Evolutionary conservation across 2,329 filamentous ascomycete species (phyloP), one percentile per base, ranked within the genome.

Genomic region (Colletotrichum somersetense): DNA sequence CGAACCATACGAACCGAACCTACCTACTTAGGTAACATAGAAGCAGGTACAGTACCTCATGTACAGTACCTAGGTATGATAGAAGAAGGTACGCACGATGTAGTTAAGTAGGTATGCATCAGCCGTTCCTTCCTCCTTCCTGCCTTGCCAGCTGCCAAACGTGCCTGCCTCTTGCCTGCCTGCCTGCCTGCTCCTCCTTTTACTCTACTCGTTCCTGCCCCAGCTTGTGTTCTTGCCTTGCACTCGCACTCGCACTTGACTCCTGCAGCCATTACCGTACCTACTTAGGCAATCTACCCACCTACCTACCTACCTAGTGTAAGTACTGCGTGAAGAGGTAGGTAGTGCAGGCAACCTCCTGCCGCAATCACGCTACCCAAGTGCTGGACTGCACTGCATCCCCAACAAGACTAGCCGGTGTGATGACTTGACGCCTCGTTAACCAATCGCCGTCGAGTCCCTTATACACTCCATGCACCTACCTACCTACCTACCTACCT

Each of bases 371-470:
- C 50, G 20, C 62, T 11, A 40, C 38, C 6, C 38, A 12, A 40
- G 10, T 10, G 10, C 35, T 10, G 7, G 8, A 38, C 38, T 12
- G 12, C 12, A 3, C 12, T 42, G 20, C 23, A 40, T 40, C 26
- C 64, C 56, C 3, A 35, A 56, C 61, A 3, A 40, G 66, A 65
- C 46, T 72, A 69, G 69, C 50, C 44, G 7, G 53, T 72, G 69
- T 72, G 69, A 72, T 69, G 52, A 50, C 52, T 38, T 20, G 52
- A 35, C 23, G 52, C 44, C 6, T n/a, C 30, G 8, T 48, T n/a
- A 23, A 46, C 69, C 65, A 72, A 72, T 72, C 44, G 48, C 52
- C 52, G 66, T 12, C 38, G 14, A 23, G 53, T 33, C 42, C 52
- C 52, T 20, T 16, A 8, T 10, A 26, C 23, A 18, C 52, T n/a